Percentiles rank a stretch among this genome's conserved stretches.
Conservation (phyloP, 1,284 basidiomycete genomes). For the Cryptococcus sp. region DNA sequence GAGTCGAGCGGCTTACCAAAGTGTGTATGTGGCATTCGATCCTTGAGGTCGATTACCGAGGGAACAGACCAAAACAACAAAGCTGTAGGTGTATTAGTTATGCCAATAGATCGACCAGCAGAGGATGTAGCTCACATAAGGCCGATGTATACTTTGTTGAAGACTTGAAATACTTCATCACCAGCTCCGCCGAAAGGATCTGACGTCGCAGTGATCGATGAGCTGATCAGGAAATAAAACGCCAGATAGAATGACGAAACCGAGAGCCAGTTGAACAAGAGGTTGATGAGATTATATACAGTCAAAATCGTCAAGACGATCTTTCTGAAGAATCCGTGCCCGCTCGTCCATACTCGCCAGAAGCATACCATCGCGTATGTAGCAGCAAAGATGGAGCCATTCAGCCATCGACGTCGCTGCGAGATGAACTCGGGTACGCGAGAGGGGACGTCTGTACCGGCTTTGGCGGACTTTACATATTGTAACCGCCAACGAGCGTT, state of each 20-base stretch:
- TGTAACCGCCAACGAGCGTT: slow-evolving; percentile 63
- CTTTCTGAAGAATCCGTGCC: slow-evolving; percentile 82
- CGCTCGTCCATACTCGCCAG: slow-evolving; percentile 85
- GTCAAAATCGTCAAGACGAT: slow-evolving; percentile 66
- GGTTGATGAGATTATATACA: slow-evolving; percentile 49
- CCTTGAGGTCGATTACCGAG: slow-evolving; percentile 85
- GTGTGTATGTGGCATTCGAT: slow-evolving; percentile 78
- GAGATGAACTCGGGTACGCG: slow-evolving; percentile 83
- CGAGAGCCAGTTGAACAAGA: slow-evolving; percentile 62
- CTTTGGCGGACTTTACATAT: slow-evolving; percentile 90
- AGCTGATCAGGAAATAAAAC: slow-evolving; percentile 66
- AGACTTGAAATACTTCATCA: slow-evolving; percentile 72
- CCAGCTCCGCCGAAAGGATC: slow-evolving; percentile 81
- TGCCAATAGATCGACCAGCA: slow-evolving; percentile 6
- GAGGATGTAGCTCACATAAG: slow-evolving; percentile 55
- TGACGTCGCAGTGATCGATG: slow-evolving; percentile 56
- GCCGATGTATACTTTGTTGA: slow-evolving; percentile 61
- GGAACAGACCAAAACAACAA: slow-evolving; percentile 37
- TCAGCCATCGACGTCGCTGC: slow-evolving; percentile 86
- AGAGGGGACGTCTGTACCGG: slow-evolving; percentile 76
- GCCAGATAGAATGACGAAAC: slow-evolving; percentile 63
- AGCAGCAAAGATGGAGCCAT: slow-evolving; percentile 68
- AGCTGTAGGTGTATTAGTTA: slow-evolving; percentile 16
- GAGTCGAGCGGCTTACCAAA: slow-evolving; percentile 72
- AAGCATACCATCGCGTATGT: slow-evolving; percentile 82